These are phyloP conservation scores for Lyophyllum semitale DNA, from an alignment of 768 basidiomycete genomes.

Conservation along the genomic window DNA sequence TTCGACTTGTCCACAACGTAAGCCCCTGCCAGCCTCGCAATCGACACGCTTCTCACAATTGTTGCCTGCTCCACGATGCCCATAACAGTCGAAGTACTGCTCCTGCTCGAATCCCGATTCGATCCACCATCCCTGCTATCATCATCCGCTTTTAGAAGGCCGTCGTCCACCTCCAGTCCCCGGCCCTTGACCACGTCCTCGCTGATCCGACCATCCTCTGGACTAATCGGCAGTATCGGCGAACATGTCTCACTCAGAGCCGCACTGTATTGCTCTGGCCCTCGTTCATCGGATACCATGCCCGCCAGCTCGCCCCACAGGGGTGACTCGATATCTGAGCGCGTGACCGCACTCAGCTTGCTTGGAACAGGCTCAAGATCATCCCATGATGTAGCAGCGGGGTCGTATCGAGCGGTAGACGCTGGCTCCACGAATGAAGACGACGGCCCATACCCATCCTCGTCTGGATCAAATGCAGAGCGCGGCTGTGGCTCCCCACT, in stretches of 20 bases:
- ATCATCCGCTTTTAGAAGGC: constrained; percentile 17
- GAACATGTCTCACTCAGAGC: constrained; percentile 28
- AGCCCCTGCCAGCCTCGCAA: constrained; percentile 54
- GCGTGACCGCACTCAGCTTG: neutral
- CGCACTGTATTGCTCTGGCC: constrained; percentile 11
- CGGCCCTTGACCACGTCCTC: neutral
- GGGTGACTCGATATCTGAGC: constrained; percentile 12
- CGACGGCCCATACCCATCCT: constrained; percentile 12
- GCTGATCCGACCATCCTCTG: neutral
- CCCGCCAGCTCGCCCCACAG: constrained; percentile 15
- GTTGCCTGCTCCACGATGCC: constrained; percentile 34
- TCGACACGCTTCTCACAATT: constrained; percentile 46
- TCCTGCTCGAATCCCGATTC: constrained; percentile 47
- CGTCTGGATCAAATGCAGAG: constrained; percentile 12
- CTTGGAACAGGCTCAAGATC: constrained; percentile 4
- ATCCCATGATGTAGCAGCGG: constrained; percentile 9
- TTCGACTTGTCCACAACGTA: constrained; percentile 42
- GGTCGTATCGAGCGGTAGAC: constrained; percentile 18
- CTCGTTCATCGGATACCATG: constrained; percentile 8
- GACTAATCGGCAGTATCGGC: constrained; percentile 25
- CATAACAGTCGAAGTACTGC: constrained; percentile 48
- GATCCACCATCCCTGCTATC: constrained; percentile 17
- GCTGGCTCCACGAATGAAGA: constrained; percentile 23
- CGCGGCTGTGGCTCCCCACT: constrained; percentile 16
- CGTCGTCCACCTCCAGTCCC: constrained; percentile 15